These are phyloP conservation scores for Pseudonitzschia multiseries DNA, from an alignment of 108 stramenopile species.

Conservation along the genomic window DNA sequence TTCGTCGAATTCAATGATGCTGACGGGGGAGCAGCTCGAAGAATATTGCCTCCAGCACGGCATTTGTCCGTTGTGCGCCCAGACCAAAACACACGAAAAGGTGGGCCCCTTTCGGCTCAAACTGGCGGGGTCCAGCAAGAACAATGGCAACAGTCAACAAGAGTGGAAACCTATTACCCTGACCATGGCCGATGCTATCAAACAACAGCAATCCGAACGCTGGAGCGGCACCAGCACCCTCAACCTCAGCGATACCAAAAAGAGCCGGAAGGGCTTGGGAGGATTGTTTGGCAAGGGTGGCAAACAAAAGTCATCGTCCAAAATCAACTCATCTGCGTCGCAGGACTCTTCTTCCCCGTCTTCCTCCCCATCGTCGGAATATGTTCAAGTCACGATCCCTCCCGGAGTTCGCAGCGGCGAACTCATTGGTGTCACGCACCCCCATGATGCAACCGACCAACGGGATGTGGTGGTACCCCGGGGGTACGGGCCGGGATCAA, in stretches of 20 bases:
- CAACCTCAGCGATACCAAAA: neutral
- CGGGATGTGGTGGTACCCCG: no score
- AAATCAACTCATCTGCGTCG: no score
- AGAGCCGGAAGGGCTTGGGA: neutral
- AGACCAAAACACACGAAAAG: constrained; percentile 37
- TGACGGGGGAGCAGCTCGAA: constrained; percentile 41
- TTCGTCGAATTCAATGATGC: no score
- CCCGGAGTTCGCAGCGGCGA: no score
- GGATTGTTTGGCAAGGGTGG: neutral
- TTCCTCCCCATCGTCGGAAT: neutral
- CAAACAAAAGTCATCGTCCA: no score
- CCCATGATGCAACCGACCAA: no score
- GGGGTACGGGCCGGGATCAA: neutral
- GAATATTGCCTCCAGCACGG: constrained; percentile 40
- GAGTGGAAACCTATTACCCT: neutral
- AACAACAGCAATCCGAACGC: neutral
- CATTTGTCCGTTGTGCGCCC: constrained; percentile 32
- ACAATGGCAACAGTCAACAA: neutral
- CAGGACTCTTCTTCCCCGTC: neutral
- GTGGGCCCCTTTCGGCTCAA: constrained; percentile 20
- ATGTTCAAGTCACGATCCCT: no score
- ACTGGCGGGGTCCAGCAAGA: neutral
- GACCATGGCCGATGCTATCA: neutral
- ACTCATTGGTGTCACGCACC: no score
- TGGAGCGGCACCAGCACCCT: neutral